Evolutionary conservation across 2,329 filamentous ascomycete genomes (phyloP), one percentile per base, ranked within the genome.

Genomic region (Cytospora mali): DNA sequence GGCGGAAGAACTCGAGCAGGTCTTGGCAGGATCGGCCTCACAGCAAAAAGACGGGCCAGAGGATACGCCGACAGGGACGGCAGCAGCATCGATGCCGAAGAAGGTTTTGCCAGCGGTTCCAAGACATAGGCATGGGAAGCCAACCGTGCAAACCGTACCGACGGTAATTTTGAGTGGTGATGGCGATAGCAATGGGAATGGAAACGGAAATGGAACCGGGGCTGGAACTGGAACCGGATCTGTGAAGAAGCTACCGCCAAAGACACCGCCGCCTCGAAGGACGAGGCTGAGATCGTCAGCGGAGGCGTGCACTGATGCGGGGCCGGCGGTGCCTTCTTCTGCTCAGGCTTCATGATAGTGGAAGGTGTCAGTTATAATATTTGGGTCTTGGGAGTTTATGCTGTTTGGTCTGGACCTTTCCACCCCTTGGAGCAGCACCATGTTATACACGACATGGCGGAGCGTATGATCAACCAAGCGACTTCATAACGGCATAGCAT

Each of bases 81-180:
- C 57, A 49, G 35, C 63, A 49, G 35, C 63, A 27, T 48, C 71
- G 31, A 76, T 73, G 62, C 68, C 76, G 9, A 83, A 80, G 70
- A 84, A 80, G 68, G 76, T 77, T 2, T 72, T 84, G 5, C 84
- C 84, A 2, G 80, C 79, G 53, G 81, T 87, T 23, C 84, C 84
- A 2, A 84, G 76, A 68, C 84, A 86, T 65, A 77, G 81, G 2
- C 84, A 86, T 62, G 84, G 84, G 9, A 73, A 78, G 5, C 81
- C 81, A 2, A 71, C 75, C 54, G 69, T 68, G 46, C 57, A 69
- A 27, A 48, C 31, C 42, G 31, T 53, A 21, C 65, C 61, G 21
- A 33, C 57, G 35, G 33, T 64, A 49, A 58, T 58, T 10, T 25
- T 62, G n/a, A 57, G 57, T 25, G 60, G 39, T 31, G 28, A 42